Percentiles rank a stretch among this genome's conserved stretches.
Conservation (phyloP, 2,329 filamentous ascomycete genomes). For the Aschersonia sp. region DNA sequence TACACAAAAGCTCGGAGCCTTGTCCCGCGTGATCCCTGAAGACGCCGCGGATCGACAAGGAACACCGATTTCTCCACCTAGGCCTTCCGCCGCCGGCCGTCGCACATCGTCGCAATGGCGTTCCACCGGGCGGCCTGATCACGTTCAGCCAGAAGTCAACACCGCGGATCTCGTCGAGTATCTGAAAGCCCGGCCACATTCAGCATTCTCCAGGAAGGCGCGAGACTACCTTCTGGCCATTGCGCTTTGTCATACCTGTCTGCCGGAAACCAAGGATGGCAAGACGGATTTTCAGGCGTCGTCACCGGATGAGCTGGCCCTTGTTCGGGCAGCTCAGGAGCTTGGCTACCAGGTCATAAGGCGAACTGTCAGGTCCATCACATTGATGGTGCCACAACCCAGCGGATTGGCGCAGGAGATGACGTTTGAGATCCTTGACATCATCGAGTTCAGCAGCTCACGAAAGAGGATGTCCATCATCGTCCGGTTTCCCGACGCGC, state of each 20-base stretch:
- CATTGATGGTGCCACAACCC: constrained; percentile 26
- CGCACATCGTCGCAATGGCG: constrained; percentile 36
- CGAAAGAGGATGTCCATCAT: constrained; percentile 86
- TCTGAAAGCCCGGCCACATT: constrained; percentile 59
- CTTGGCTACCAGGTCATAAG: constrained; percentile 67
- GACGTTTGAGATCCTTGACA: constrained; percentile 65
- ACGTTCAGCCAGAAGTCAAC: constrained; percentile 39
- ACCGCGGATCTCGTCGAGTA: constrained; percentile 68
- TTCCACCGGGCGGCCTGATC: constrained; percentile 31
- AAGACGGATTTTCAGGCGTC: constrained; percentile 72
- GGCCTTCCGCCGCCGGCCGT: constrained; percentile 19
- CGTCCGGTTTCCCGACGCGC: constrained; percentile 70
- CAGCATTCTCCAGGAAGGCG: constrained; percentile 62
- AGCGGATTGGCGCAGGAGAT: constrained; percentile 32
- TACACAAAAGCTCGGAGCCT: constrained; percentile 13
- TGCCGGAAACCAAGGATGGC: constrained; percentile 63
- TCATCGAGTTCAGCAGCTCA: constrained; percentile 82
- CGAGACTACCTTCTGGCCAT: constrained; percentile 73
- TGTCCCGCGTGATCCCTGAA: constrained; percentile 16
- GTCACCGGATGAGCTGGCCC: constrained; percentile 77
- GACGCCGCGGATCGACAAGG: constrained; percentile 10
- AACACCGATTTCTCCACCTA: constrained; percentile 13
- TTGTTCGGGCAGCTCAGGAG: constrained; percentile 74
- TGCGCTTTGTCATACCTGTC: constrained; percentile 79
- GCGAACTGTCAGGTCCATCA: constrained; percentile 56